These are phyloP conservation scores for Hylodesmum podocarpum DNA, from an alignment of 306 rosid species.

Conservation along the genomic window DNA sequence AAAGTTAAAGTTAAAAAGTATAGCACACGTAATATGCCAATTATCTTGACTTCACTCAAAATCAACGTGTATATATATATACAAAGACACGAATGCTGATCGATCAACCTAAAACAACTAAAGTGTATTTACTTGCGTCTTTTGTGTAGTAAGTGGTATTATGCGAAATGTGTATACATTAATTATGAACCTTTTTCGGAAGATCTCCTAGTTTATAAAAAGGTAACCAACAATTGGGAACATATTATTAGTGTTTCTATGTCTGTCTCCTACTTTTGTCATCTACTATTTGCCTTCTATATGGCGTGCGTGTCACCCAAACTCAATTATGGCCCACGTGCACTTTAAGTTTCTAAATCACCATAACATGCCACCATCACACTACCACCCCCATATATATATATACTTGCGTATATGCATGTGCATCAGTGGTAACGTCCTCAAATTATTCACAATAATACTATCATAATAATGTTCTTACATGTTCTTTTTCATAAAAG, in stretches of 20 bases:
- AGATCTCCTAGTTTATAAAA: slow-evolving; percentile 34
- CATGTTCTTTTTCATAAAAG: too few relatives aligned
- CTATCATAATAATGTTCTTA: not conserved
- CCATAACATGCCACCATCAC: not conserved
- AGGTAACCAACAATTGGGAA: slow-evolving; percentile 7
- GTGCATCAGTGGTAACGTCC: not conserved
- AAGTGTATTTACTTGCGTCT: not conserved
- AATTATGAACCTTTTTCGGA: slow-evolving; percentile 29
- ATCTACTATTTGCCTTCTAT: not conserved
- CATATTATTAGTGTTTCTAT: slow-evolving; percentile 19
- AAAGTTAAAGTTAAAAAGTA: not conserved
- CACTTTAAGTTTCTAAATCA: slow-evolving; percentile 11
- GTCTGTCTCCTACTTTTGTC: slow-evolving; percentile 28
- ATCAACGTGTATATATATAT: not conserved
- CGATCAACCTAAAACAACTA: not conserved
- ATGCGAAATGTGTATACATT: slow-evolving; percentile 18
- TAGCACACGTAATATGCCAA: not conserved
- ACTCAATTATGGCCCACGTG: slow-evolving; percentile 34
- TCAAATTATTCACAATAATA: not conserved
- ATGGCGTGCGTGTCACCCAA: slow-evolving; percentile 27
- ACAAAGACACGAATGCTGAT: not conserved
- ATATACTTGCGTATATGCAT: not conserved
- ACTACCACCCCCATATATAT: not conserved
- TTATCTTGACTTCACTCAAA: not conserved
- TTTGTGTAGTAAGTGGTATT: not conserved